Evolutionary conservation across 148 eudicot genomes (phyloP).

Genomic region (Chenopodium suecicum): DNA sequence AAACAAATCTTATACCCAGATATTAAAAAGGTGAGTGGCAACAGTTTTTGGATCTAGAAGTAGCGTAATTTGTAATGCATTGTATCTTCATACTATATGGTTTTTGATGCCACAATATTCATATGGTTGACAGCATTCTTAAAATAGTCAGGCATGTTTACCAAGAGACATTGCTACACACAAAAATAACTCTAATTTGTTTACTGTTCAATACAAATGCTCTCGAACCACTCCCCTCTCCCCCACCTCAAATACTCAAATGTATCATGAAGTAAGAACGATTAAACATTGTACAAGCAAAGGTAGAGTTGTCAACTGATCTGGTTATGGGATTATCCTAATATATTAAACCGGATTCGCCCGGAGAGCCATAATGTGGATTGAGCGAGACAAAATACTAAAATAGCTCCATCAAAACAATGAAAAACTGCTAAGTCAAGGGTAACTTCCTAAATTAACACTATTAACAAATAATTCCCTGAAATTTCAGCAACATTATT

Average conservation of each 20-base stretch:
- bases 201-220: not conserved
- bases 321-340: too few species aligned
- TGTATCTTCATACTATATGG: too few species aligned
- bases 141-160: not conserved
- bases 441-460: not conserved
- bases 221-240: too few species aligned
- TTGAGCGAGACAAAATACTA: not conserved
- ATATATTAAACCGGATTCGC: not conserved
- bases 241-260: too few species aligned
- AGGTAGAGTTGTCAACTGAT: not conserved
- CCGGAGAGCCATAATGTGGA: not conserved
- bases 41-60: too few species aligned
- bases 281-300: too few species aligned
- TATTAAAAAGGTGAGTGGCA: too few species aligned
- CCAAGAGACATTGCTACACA: too few species aligned
- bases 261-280: too few species aligned
- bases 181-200: not conserved
- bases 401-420: not conserved
- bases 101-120: not conserved
- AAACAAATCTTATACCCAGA: too few species aligned
- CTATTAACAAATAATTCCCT: not conserved
- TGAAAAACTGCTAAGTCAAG: not conserved
- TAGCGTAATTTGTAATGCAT: too few species aligned
- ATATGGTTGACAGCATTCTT: not conserved
- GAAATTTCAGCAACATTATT: not conserved